Percentiles rank a stretch among this genome's conserved stretches.
phyloP scores from a whole-genome alignment of 306 rosid species.

The Abrus precatorius region DNA sequence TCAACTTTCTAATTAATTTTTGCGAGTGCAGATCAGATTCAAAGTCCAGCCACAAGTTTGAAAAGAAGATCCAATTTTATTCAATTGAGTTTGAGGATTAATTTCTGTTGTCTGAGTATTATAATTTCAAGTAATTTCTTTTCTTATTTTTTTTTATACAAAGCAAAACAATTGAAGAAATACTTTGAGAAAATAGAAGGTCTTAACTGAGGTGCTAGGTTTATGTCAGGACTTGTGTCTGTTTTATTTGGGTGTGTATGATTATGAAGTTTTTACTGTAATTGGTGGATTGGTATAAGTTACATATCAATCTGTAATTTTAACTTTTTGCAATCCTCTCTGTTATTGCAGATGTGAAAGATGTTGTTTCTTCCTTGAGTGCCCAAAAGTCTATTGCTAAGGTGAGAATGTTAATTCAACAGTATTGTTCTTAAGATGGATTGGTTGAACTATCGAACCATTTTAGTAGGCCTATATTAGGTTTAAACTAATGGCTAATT shows the following conservation, averaged over 20 bases:
- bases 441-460: slow-evolving; percentile 2
- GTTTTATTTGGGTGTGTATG: neutral
- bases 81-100: slow-evolving; percentile 46
- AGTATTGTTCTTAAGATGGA: neutral
- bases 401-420: slow-evolving; percentile 54
- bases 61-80: slow-evolving; percentile 60
- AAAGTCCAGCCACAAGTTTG: slow-evolving; percentile 49
- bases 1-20: neutral
- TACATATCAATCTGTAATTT: neutral
- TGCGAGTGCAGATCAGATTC: slow-evolving; percentile 48
- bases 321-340: slow-evolving; percentile 14
- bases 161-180: neutral
- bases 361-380: slow-evolving; percentile 60
- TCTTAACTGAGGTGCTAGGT: neutral
- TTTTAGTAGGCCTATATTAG: neutral
- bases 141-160: neutral
- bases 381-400: slow-evolving; percentile 75
- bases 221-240: neutral
- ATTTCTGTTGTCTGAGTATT: neutral
- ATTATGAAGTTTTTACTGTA: slow-evolving; percentile 6
- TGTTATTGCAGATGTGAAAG: slow-evolving; percentile 76
- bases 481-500: slow-evolving; percentile 24
- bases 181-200: neutral
- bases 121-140: neutral
- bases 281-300: slow-evolving; percentile 11